Percentiles rank a stretch among this genome's conserved stretches.
These are phyloP conservation scores for Fusarium fujikuroi DNA, from an alignment of 2,329 filamentous ascomycete species.

Conservation along the genomic window DNA sequence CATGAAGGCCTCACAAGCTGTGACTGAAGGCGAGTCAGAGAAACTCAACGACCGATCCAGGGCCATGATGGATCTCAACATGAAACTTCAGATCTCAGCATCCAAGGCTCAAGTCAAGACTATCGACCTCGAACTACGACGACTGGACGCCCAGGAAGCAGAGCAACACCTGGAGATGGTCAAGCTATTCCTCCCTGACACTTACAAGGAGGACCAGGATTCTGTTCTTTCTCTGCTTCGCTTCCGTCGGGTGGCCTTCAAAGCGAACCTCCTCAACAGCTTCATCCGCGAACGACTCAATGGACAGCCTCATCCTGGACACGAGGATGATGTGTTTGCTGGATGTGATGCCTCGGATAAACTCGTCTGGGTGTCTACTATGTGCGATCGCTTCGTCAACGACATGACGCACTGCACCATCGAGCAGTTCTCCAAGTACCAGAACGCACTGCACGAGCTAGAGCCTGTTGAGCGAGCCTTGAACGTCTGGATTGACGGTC, in stretches of 20 bases:
- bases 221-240: conserved; percentile 89
- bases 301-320: conserved; percentile 71
- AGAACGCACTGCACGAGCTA: conserved; percentile 84
- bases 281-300: conserved; percentile 84
- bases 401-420: conserved; percentile 82
- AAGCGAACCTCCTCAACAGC: conserved; percentile 79
- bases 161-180: conserved; percentile 89
- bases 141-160: conserved; percentile 89
- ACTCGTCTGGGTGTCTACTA: conserved; percentile 82
- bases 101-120: conserved; percentile 94
- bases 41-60: conserved; percentile 88
- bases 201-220: conserved; percentile 81
- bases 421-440: conserved; percentile 81
- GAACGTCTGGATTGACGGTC: conserved; percentile 86
- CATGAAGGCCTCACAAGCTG: conserved; percentile 89
- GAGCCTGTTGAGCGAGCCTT: conserved; percentile 91
- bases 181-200: conserved; percentile 87
- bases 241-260: conserved; percentile 89
- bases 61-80: conserved; percentile 96
- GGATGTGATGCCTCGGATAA: conserved; percentile 87
- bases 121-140: conserved; percentile 88
- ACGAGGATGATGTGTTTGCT: conserved; percentile 82
- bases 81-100: conserved; percentile 90
- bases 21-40: conserved; percentile 92
- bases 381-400: conserved; percentile 86